Evolutionary conservation across 2,329 filamentous ascomycete genomes (phyloP), one percentile per base, ranked within the genome.

Genomic region (Colletotrichum truncatum): DNA sequence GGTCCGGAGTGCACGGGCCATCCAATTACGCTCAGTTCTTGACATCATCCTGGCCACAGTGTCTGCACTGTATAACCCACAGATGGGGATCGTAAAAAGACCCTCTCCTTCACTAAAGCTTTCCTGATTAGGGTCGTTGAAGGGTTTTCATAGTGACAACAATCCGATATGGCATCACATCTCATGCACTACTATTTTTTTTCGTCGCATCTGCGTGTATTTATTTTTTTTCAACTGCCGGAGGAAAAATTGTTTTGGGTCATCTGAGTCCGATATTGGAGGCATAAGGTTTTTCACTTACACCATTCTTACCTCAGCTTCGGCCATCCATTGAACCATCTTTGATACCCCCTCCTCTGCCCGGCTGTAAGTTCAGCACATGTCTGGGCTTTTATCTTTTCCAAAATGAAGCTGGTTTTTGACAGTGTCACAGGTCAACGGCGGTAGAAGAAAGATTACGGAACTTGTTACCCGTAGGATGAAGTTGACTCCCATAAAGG

Each of bases 401-500:
- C 28, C 46, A 53, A 25, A 30, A 56, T 51, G 49, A 49, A 10
- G 2, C 23, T 4, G 26, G 14, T 11, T n/a, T 49, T 3, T 49
- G 46, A 62, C n/a, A 18, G 26, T 41, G 30, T 46, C 39, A 14
- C 14, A 39, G 52, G 49, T 32, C 39, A 60, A 23, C 45, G 34
- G 25, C 14, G 26, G 23, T n/a, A 48, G 45, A 30, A 30, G 45
- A 26, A 46, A 46, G 21, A 45, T 32, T 11, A 23, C 9, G 26
- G 26, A 25, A 41, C 32, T 43, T 11, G 34, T 25, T 39, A 18
- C 9, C n/a, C 41, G n/a, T 23, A 59, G 38, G 34, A 85, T 85
- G 82, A 74, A 77, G 43, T 78, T 85, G 54, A 87, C 84, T 6
- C 84, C 82, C 4, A 74, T 87, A 64, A 81, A 73, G 45, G 74